These are phyloP conservation scores for Coelastrella sp. DNA, from an alignment of 139 green algal species.

Conservation along the genomic window DNA sequence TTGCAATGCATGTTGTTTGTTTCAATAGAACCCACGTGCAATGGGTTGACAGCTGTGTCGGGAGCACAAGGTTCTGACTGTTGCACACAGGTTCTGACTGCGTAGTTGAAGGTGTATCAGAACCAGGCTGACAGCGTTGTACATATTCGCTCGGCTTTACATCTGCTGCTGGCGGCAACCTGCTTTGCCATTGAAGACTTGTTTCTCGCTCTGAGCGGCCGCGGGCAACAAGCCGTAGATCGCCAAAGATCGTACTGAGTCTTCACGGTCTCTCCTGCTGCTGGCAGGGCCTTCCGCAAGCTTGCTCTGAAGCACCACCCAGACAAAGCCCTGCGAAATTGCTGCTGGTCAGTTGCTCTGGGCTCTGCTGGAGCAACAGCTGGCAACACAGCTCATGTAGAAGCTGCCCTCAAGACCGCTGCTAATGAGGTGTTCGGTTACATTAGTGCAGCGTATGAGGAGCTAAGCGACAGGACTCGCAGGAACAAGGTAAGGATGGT, in stretches of 20 bases:
- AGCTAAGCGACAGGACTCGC: constrained; percentile 60
- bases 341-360: constrained; percentile 42
- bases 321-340: constrained; percentile 69
- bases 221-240: no score
- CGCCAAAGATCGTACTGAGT: neutral
- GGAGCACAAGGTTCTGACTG: no score
- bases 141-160: no score
- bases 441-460: constrained; percentile 68
- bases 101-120: no score
- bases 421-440: constrained; percentile 73
- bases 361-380: neutral
- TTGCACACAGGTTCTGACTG: no score
- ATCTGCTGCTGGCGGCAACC: no score
- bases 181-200: no score
- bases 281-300: constrained; percentile 62
- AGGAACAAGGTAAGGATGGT: constrained; percentile 57
- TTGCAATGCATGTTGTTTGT: no score
- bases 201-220: no score
- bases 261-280: neutral
- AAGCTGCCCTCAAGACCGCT: constrained; percentile 57
- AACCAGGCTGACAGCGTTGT: no score
- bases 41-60: no score
- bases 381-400: constrained; percentile 2
- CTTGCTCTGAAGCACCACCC: constrained; percentile 78
- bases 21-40: no score